Evolutionary conservation across 2,329 filamentous ascomycete genomes (phyloP), one percentile per base, ranked within the genome.

Genomic region (Colletotrichum eremochloae): DNA sequence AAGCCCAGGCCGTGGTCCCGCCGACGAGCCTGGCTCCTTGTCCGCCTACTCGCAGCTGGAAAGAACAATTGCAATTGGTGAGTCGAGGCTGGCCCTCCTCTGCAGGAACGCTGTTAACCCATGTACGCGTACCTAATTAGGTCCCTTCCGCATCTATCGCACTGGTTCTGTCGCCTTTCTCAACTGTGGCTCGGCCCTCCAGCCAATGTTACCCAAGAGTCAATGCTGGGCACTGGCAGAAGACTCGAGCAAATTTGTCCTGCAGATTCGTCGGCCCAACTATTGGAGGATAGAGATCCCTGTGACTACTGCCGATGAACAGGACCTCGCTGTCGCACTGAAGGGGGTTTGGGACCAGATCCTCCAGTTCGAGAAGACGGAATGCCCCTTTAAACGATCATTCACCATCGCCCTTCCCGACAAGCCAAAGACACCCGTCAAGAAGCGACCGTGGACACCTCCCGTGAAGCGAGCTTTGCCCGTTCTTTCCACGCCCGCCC

Each of bases 141-240:
- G 94, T 2, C 88, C 91, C 1, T 88, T 98, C 72, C 89, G 92
- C 74, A 94, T 98, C 74, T 97, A 98, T 80, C 92, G 93, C 77
- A 93, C 96, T 44, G 93, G 94, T 29, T 94, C 94, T 12, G 94
- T 96, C 20, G 93, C 94, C 15, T 98, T 97, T 78, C 86, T 98
- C 12, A 96, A 93, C 81, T 97, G 94, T 75, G 94, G 94, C 72
- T 91, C 90, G 67, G 92, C 95, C 20, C 87, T 97, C 24, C 94
- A 96, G 77, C 93, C 95, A 14, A 96, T 98, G 74, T 84, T 98
- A 64, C 94, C 94, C 33, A 94, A 94, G 80, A 97, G 94, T 71
- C 95, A 97, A 81, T 97, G 93, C 79, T 98, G 95, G 95, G 97
- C 93, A 80, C 93, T 98, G 42, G 94, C 97, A 80, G 93, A 94